Conservation (phyloP, 2,329 filamentous ascomycete species). For the Colletotrichum sp. region DNA sequence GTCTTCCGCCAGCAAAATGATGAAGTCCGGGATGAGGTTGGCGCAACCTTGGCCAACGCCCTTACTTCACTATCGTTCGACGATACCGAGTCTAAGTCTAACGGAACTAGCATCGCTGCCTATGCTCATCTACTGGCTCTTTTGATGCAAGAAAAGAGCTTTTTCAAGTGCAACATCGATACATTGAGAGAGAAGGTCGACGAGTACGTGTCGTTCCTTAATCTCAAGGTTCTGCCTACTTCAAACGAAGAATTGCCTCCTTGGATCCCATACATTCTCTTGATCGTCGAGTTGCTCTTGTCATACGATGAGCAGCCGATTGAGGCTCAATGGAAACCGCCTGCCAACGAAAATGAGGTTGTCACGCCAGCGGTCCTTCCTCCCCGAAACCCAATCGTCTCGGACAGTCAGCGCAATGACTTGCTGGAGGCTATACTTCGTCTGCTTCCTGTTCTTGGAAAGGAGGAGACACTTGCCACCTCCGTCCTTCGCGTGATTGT, state of each 20-base stretch:
- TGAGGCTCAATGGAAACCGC: conserved; percentile 72
- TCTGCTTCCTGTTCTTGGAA: conserved; percentile 83
- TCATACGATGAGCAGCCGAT: conserved; percentile 85
- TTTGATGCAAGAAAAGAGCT: conserved; percentile 80
- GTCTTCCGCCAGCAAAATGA: conserved; percentile 63
- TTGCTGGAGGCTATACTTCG: conserved; percentile 83
- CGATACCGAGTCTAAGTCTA: conserved; percentile 69
- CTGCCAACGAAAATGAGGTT: conserved; percentile 53
- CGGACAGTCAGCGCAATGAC: conserved; percentile 66
- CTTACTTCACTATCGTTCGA: conserved; percentile 72
- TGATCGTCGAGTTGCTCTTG: conserved; percentile 90
- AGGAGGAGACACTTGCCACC: conserved; percentile 83
- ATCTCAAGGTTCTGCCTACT: conserved; percentile 49
- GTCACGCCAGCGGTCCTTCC: conserved; percentile 59
- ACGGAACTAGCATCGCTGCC: conserved; percentile 72
- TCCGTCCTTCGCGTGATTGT: conserved; percentile 85
- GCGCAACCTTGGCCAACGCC: conserved; percentile 82
- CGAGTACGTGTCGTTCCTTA: conserved; percentile 80
- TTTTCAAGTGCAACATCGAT: conserved; percentile 78
- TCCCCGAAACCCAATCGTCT: conserved; percentile 55
- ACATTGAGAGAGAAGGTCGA: conserved; percentile 79
- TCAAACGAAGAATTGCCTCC: conserved; percentile 76
- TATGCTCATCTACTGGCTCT: conserved; percentile 92
- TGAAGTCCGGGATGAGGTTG: conserved; percentile 72
- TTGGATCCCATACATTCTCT: conserved; percentile 89